These are phyloP conservation scores for Penicillium rolfsii DNA, from an alignment of 2,329 filamentous ascomycete genomes.

Conservation along the genomic window DNA sequence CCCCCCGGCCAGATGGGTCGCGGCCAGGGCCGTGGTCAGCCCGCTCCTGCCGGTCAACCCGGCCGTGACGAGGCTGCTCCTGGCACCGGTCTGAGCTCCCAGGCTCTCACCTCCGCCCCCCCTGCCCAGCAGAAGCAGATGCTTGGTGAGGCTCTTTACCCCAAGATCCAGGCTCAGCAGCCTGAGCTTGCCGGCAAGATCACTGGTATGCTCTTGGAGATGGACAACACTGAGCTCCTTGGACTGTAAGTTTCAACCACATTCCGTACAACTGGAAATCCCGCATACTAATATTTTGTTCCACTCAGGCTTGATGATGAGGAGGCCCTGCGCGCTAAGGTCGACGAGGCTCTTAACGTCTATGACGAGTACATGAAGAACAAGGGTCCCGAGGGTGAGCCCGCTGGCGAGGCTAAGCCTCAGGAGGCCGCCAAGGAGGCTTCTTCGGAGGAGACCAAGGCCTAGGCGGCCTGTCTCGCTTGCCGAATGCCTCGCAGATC, in stretches of 20 bases:
- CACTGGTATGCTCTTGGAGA: conserved; percentile 98
- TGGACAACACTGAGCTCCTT: conserved; percentile 94
- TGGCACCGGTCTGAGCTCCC: conserved; percentile 53
- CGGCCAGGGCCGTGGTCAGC: conserved; percentile 49
- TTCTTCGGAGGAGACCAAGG: conserved; percentile 46
- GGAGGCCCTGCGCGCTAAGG: conserved; percentile 85
- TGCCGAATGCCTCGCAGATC: conserved; percentile 20
- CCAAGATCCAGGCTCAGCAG: conserved; percentile 95
- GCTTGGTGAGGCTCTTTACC: conserved; percentile 95
- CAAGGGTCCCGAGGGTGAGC: conserved; percentile 57
- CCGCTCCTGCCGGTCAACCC: conserved; percentile 40
- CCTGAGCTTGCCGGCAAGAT: conserved; percentile 98
- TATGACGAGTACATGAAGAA: conserved; percentile 99
- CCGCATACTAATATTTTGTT: conserved; percentile 7
- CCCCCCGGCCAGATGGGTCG: conserved; percentile 49
- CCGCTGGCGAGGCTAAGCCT: conserved; percentile 49
- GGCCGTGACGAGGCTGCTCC: conserved; percentile 43
- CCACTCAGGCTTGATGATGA: conserved; percentile 82
- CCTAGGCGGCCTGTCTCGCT: conserved; percentile 37
- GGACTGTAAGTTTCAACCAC: conserved; percentile 74
- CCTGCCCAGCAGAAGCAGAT: conserved; percentile 95
- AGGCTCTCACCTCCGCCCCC: conserved; percentile 56
- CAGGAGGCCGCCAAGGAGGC: conserved; percentile 50
- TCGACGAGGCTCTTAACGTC: conserved; percentile 93
- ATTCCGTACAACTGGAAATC: not conserved